Percentiles rank a stretch among this genome's conserved stretches.
Conservation (phyloP, 139 green algal genomes). For the Chlamydomonas applanata region DNA sequence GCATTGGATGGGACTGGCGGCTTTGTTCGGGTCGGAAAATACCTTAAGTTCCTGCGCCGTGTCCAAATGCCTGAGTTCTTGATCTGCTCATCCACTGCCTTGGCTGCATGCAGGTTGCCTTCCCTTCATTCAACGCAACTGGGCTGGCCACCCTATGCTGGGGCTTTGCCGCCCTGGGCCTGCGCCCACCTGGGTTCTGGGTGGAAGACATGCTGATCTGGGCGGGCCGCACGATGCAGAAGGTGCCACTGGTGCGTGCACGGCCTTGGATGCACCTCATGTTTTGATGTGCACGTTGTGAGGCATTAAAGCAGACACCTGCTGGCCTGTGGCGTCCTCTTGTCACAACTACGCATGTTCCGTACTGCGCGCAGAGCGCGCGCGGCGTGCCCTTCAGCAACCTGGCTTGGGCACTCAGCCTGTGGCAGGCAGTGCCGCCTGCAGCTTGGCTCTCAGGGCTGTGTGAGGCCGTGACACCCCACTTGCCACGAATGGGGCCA, state of each 20-base stretch:
- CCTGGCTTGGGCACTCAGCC: slow-evolving; percentile 6
- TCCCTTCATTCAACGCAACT: neutral
- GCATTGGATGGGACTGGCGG: too few species aligned
- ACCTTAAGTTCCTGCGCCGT: too few species aligned
- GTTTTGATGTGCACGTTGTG: too few species aligned
- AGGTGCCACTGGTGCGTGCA: neutral
- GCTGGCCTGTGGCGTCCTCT: too few species aligned
- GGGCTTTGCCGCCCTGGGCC: neutral
- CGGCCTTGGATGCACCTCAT: too few species aligned
- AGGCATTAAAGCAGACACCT: too few species aligned
- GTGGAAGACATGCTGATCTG: neutral
- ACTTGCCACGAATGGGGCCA: neutral
- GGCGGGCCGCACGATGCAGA: neutral
- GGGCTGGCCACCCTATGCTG: slow-evolving; percentile 6
- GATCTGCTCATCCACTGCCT: too few species aligned
- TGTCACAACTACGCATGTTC: too few species aligned
- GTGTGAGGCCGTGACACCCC: neutral
- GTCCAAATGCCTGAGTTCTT: too few species aligned
- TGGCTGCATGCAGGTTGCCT: neutral
- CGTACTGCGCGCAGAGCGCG: neutral
- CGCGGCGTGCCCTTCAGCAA: slow-evolving; percentile 7
- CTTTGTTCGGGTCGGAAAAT: too few species aligned
- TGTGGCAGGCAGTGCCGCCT: slow-evolving; percentile 7
- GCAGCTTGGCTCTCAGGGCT: neutral
- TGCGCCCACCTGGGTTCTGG: slow-evolving; percentile 1